Conservation (phyloP, 2,329 filamentous ascomycete species). For the Diaporthe humulicola region DNA sequence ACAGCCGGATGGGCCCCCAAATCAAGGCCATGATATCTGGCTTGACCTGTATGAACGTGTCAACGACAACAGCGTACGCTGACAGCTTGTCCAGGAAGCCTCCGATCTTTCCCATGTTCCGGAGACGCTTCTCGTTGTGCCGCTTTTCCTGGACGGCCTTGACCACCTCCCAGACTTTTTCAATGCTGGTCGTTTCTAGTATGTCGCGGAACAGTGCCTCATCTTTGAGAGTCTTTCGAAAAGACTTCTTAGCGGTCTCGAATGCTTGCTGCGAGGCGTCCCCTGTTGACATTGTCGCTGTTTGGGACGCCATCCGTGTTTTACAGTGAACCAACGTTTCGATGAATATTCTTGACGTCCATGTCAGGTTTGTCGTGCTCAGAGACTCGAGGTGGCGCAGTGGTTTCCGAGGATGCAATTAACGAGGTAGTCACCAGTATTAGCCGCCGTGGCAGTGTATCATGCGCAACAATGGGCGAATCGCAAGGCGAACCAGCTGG, state of each 20-base stretch:
- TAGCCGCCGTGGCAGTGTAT: background rate
- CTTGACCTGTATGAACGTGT: slow-evolving; percentile 50
- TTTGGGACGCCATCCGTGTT: background rate
- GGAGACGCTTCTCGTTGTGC: slow-evolving; percentile 43
- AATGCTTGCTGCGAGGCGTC: slow-evolving; percentile 28
- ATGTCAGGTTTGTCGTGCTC: background rate
- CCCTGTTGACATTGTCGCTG: background rate
- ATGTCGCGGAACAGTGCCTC: slow-evolving; percentile 40
- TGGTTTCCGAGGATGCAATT: background rate
- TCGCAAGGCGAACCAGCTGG: background rate
- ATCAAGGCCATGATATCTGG: slow-evolving; percentile 51
- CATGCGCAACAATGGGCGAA: background rate
- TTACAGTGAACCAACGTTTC: background rate
- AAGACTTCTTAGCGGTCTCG: slow-evolving; percentile 28
- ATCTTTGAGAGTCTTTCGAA: slow-evolving; percentile 41
- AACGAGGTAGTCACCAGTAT: background rate
- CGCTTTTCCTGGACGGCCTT: slow-evolving; percentile 51
- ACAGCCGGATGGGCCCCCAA: slow-evolving; percentile 52
- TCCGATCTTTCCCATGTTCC: slow-evolving; percentile 43
- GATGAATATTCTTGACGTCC: background rate
- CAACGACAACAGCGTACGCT: slow-evolving; percentile 46
- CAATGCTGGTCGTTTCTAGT: slow-evolving; percentile 45
- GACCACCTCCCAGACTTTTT: slow-evolving; percentile 50
- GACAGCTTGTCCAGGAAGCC: slow-evolving; percentile 45
- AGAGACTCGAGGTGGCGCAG: background rate